Evolutionary conservation across 2,329 filamentous ascomycete genomes (phyloP).

Genomic region (Lecanosticta acicola): DNA sequence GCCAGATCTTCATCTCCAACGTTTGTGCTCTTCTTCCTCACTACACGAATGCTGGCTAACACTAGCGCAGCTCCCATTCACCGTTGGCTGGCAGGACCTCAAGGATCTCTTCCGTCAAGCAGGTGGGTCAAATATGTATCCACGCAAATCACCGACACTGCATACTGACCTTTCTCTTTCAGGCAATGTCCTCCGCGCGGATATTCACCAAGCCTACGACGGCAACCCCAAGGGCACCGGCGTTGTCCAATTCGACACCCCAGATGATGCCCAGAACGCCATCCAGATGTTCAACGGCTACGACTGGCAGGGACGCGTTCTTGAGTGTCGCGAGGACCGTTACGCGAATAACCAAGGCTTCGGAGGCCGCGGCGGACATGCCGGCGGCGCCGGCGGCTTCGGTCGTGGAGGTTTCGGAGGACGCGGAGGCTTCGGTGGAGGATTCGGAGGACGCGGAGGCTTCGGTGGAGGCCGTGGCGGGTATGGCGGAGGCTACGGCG

Average conservation of each 20-base stretch:
- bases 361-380: slow-evolving; percentile 37
- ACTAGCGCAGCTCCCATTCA: slow-evolving; percentile 76
- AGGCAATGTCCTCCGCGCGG: slow-evolving; percentile 83
- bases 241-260: slow-evolving; percentile 91
- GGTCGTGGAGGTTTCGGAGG: slow-evolving; percentile 46
- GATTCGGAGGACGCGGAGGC: slow-evolving; percentile 58
- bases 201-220: slow-evolving; percentile 87
- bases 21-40: slow-evolving; percentile 59
- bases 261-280: slow-evolving; percentile 90
- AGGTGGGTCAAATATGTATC: slow-evolving; percentile 76
- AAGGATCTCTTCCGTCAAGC: slow-evolving; percentile 98
- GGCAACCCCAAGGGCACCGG: slow-evolving; percentile 94
- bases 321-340: slow-evolving; percentile 94
- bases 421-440: slow-evolving; percentile 47
- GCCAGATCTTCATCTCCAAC: slow-evolving; percentile 96
- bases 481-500: slow-evolving; percentile 53
- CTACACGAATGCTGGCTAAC: slow-evolving; percentile 20
- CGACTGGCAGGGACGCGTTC: slow-evolving; percentile 89
- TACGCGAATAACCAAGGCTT: slow-evolving; percentile 60
- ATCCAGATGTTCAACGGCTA: slow-evolving; percentile 98
- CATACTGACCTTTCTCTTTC: slow-evolving; percentile 13
- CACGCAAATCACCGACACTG: slow-evolving; percentile 14
- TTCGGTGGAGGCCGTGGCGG: slow-evolving; percentile 48
- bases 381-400: slow-evolving; percentile 49
- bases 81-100: slow-evolving; percentile 96